Evolutionary conservation across 2,329 filamentous ascomycete species (phyloP).

Genomic region (Fusarium begoniae): DNA sequence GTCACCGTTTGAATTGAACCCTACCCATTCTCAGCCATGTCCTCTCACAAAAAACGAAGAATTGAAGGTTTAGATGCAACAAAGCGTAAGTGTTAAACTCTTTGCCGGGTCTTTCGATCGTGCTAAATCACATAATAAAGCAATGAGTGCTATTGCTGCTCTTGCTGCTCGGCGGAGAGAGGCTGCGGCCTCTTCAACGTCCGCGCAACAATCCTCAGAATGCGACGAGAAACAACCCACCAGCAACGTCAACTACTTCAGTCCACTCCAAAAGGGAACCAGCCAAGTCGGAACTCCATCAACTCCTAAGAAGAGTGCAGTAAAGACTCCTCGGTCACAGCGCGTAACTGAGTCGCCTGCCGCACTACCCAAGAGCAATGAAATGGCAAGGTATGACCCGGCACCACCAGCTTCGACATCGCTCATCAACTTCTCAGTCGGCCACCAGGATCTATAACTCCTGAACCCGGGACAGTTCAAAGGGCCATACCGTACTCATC

Average conservation of each 20-base stretch:
- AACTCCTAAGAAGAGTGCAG: slow-evolving; percentile 31
- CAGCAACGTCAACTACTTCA: slow-evolving; percentile 44
- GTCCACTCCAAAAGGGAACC: slow-evolving; percentile 36
- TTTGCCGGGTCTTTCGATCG: neutral
- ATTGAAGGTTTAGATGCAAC: slow-evolving; percentile 43
- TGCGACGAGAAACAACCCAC: slow-evolving; percentile 30
- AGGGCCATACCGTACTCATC: slow-evolving; percentile 53
- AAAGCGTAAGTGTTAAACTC: slow-evolving; percentile 41
- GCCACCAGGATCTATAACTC: neutral
- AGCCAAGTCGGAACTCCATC: slow-evolving; percentile 10
- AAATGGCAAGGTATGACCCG: slow-evolving; percentile 23
- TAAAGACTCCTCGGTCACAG: slow-evolving; percentile 19
- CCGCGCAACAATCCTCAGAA: slow-evolving; percentile 16
- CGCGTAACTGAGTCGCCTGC: slow-evolving; percentile 16
- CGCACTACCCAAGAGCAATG: slow-evolving; percentile 9
- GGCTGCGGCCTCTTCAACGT: slow-evolving; percentile 17
- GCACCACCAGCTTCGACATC: neutral
- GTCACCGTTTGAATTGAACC: too few species aligned
- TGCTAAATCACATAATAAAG: neutral
- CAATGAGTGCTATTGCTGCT: slow-evolving; percentile 51
- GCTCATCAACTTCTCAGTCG: slow-evolving; percentile 18
- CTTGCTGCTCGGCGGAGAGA: slow-evolving; percentile 48
- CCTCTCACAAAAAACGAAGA: slow-evolving; percentile 49
- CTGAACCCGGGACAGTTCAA: slow-evolving; percentile 5
- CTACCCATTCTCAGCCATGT: slow-evolving; percentile 29